Percentiles rank a stretch among this genome's conserved stretches.
Evolutionary conservation across 345 rosid genomes (phyloP).

Genomic region (Pistacia atlantica): DNA sequence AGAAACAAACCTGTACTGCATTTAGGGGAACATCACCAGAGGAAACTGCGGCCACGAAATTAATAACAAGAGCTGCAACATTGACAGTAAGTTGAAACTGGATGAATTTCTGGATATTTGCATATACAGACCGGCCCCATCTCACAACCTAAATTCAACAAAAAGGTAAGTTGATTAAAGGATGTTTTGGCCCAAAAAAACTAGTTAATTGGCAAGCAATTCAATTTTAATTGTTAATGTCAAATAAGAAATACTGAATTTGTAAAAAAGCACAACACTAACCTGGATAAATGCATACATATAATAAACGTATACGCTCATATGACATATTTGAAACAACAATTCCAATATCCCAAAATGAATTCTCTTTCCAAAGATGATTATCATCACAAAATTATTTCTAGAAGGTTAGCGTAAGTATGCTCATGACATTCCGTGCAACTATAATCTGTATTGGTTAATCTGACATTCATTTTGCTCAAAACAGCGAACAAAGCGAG

Average conservation of each 20-base stretch:
- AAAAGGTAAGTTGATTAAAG: neutral
- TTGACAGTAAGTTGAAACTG: constrained; percentile 98
- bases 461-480: neutral
- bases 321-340: neutral
- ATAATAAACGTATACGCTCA: neutral
- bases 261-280: neutral
- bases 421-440: neutral
- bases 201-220: neutral
- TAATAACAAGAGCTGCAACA: constrained; percentile 92
- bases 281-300: neutral
- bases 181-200: neutral
- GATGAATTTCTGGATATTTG: constrained; percentile 97
- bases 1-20: constrained; percentile 79
- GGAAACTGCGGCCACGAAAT: constrained; percentile 91
- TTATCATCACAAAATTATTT: neutral
- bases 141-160: constrained; percentile 68
- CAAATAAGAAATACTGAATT: neutral
- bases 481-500: neutral
- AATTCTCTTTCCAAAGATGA: neutral
- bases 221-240: neutral
- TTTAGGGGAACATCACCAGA: constrained; percentile 96
- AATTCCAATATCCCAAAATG: neutral
- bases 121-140: constrained; percentile 99
- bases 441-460: neutral
- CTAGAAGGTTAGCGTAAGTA: neutral